Percentiles rank a stretch among this genome's conserved stretches.
phyloP scores from a whole-genome alignment of 2,329 filamentous ascomycete genomes.

The Colletotrichum scovillei region DNA sequence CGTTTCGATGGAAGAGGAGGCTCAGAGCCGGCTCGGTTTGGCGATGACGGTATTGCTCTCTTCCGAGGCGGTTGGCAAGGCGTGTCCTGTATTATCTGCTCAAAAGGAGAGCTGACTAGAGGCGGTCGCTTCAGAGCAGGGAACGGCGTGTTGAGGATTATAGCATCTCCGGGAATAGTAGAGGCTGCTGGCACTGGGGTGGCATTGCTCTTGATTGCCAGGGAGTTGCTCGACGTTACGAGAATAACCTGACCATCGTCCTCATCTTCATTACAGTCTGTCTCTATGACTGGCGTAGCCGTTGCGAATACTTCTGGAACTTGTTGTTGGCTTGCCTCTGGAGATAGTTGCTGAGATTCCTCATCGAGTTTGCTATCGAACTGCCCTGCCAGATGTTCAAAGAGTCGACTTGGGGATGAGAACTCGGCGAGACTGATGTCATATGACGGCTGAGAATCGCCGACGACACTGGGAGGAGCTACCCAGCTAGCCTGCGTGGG shows the following conservation, averaged over 20 bases:
- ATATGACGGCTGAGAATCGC: slow-evolving; percentile 64
- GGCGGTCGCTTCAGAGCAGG: slow-evolving; percentile 15
- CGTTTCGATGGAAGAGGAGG: slow-evolving; percentile 44
- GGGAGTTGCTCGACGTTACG: slow-evolving; percentile 46
- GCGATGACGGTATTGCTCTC: slow-evolving; percentile 11
- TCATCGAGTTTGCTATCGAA: slow-evolving; percentile 8
- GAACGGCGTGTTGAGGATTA: slow-evolving; percentile 24
- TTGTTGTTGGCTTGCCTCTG: neutral
- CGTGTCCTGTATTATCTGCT: slow-evolving; percentile 28
- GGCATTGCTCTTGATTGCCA: slow-evolving; percentile 23
- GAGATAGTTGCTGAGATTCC: neutral
- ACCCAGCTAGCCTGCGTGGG: slow-evolving; percentile 47
- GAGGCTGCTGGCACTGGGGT: neutral
- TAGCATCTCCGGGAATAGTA: slow-evolving; percentile 36
- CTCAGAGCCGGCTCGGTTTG: slow-evolving; percentile 45
- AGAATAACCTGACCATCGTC: slow-evolving; percentile 44
- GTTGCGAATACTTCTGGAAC: neutral
- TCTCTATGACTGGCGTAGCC: neutral
- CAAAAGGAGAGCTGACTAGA: neutral
- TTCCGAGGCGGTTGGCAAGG: slow-evolving; percentile 20
- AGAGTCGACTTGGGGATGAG: slow-evolving; percentile 61
- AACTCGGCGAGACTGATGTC: slow-evolving; percentile 44
- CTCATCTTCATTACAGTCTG: slow-evolving; percentile 1
- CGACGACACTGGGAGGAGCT: slow-evolving; percentile 61
- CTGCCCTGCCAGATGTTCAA: slow-evolving; percentile 53